phyloP scores from a whole-genome alignment of 1,284 basidiomycete species.

The Mycena sp. region DNA sequence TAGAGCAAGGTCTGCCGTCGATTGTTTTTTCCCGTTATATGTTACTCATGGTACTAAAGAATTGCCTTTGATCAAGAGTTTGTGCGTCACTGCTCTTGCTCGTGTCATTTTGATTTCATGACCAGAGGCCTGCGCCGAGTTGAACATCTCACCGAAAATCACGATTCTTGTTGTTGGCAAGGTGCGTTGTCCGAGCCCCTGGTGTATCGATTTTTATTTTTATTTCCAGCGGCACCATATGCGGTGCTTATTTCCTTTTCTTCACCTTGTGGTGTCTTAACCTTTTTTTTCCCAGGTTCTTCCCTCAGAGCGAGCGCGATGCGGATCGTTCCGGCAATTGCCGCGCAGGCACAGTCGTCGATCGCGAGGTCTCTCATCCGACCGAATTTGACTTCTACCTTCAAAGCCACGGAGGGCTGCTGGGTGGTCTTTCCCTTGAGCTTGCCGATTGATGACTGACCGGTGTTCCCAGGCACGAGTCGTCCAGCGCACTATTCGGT shows the following conservation, averaged over 20 bases:
- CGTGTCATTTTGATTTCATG: conserved; percentile 10
- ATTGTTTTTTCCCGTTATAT: not conserved
- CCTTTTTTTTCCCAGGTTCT: conserved; percentile 53
- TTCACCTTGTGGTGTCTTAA: not conserved
- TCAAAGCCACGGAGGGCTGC: conserved; percentile 76
- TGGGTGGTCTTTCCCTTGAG: too few relatives aligned
- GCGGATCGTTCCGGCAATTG: conserved; percentile 78
- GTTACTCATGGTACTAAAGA: conserved; percentile 47
- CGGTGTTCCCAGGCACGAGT: too few relatives aligned
- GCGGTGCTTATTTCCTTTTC: conserved; percentile 46
- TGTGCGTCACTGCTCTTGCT: conserved; percentile 1
- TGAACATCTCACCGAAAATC: conserved; percentile 69
- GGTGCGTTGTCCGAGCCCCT: not conserved
- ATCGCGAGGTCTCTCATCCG: conserved; percentile 75
- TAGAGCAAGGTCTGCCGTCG: conserved; percentile 70
- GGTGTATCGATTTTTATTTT: too few relatives aligned
- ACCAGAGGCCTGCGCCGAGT: conserved; percentile 63
- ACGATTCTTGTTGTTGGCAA: conserved; percentile 83
- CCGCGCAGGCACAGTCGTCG: conserved; percentile 79
- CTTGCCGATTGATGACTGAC: too few relatives aligned
- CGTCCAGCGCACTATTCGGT: conserved; percentile 72
- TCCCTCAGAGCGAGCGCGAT: conserved; percentile 63
- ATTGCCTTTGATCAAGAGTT: conserved; percentile 65
- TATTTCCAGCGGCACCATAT: conserved; percentile 76
- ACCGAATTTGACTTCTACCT: conserved; percentile 86